These are phyloP conservation scores for Trametes punicea DNA, from an alignment of 768 basidiomycete genomes.

Conservation along the genomic window DNA sequence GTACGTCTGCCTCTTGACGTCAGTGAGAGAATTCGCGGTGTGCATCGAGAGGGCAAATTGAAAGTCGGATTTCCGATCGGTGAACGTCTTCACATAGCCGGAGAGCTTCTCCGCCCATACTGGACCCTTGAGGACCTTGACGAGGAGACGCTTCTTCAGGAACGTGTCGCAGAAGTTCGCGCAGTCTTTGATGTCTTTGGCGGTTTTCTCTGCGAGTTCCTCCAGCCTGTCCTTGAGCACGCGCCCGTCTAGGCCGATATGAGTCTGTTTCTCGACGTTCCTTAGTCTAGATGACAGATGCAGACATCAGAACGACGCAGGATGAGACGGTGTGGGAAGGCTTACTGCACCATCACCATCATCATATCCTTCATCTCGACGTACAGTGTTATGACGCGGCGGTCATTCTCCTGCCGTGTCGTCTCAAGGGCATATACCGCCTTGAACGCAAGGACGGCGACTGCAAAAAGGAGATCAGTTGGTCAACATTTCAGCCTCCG, in stretches of 20 bases:
- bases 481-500: not conserved
- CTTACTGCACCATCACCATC: slow-evolving; percentile 43
- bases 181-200: slow-evolving; percentile 41
- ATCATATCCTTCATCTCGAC: slow-evolving; percentile 47
- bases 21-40: slow-evolving; percentile 24
- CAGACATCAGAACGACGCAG: not conserved
- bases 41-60: slow-evolving; percentile 38
- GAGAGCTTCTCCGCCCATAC: slow-evolving; percentile 40
- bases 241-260: slow-evolving; percentile 32
- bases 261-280: not conserved
- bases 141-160: slow-evolving; percentile 38
- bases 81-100: slow-evolving; percentile 33
- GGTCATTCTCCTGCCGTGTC: slow-evolving; percentile 2
- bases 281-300: not conserved
- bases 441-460: not conserved
- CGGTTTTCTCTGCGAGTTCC: slow-evolving; percentile 31
- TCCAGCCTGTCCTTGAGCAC: slow-evolving; percentile 32
- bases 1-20: not conserved
- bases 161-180: slow-evolving; percentile 46
- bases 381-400: not conserved
- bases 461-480: not conserved
- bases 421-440: not conserved
- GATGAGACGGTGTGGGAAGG: not conserved
- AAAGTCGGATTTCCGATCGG: slow-evolving; percentile 34
- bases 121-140: slow-evolving; percentile 33